Conservation (phyloP, 768 basidiomycete genomes). For the Collybia mongolica region DNA sequence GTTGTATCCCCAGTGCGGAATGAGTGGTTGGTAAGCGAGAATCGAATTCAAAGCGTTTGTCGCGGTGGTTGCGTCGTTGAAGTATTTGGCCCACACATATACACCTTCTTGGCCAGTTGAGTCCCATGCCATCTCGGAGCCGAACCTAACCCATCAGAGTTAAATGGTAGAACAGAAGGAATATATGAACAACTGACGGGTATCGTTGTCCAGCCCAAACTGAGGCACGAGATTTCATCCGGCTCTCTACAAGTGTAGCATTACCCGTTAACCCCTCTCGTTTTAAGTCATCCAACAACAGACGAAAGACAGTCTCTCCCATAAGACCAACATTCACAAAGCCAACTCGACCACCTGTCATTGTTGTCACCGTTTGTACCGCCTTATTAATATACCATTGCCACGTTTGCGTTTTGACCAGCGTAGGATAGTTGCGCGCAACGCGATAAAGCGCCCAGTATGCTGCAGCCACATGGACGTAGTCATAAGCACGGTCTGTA, state of each 20-base stretch:
- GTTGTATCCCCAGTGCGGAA: conserved; percentile 64
- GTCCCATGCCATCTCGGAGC: conserved; percentile 61
- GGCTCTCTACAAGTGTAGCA: conserved; percentile 42
- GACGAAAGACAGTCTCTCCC: conserved; percentile 54
- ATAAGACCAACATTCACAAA: conserved; percentile 49
- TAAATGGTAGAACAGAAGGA: background rate
- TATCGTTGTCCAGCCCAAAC: conserved; percentile 48
- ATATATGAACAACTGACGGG: conserved; percentile 37
- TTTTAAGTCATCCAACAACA: conserved; percentile 48
- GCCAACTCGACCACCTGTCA: conserved; percentile 46
- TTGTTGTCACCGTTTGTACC: conserved; percentile 41
- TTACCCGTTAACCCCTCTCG: conserved; percentile 49
- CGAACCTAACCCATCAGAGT: conserved; percentile 35
- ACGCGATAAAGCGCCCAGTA: conserved; percentile 61
- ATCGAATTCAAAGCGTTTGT: conserved; percentile 54
- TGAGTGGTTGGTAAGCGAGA: conserved; percentile 53
- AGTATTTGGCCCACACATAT: conserved; percentile 52
- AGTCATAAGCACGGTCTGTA: conserved; percentile 53
- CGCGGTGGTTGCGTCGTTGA: conserved; percentile 50
- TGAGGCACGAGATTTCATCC: conserved; percentile 43
- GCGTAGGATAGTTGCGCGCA: conserved; percentile 52
- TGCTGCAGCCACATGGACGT: conserved; percentile 45
- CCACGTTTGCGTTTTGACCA: conserved; percentile 47
- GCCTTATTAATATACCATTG: conserved; percentile 59
- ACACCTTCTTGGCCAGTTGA: conserved; percentile 59